Evolutionary conservation across 768 basidiomycete species (phyloP).

Genomic region (Mrakia blollopis): DNA sequence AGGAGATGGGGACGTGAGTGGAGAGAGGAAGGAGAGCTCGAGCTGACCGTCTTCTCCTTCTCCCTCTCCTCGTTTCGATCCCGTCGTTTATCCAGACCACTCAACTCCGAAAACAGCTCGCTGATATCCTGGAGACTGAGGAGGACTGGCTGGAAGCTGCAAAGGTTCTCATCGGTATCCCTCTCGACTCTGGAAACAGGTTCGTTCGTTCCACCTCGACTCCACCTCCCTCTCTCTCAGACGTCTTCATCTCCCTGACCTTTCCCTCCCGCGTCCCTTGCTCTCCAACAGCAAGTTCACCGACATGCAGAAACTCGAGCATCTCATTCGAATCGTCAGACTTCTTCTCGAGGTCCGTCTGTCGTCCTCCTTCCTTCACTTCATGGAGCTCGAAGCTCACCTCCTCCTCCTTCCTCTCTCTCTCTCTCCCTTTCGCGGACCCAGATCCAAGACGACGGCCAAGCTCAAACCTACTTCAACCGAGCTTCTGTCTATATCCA

Average conservation of each 20-base stretch:
- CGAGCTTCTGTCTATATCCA: constrained; percentile 87
- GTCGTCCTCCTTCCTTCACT: not conserved
- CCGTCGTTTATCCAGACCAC: constrained; percentile 30
- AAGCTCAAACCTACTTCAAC: constrained; percentile 97
- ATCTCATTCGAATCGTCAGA: constrained; percentile 91
- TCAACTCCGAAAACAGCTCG: constrained; percentile 71
- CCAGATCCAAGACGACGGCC: constrained; percentile 88
- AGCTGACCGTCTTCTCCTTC: constrained; percentile 18
- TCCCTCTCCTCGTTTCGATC: not conserved
- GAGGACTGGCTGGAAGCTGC: constrained; percentile 95
- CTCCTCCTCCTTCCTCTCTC: not conserved
- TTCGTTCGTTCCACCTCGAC: constrained; percentile 43
- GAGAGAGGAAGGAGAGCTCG: not conserved
- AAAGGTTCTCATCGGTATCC: constrained; percentile 83
- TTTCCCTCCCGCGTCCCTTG: not conserved
- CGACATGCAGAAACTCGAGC: constrained; percentile 79
- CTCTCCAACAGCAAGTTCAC: constrained; percentile 53
- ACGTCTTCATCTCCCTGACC: too few species aligned
- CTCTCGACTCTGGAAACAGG: constrained; percentile 84
- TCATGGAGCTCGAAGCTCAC: not conserved
- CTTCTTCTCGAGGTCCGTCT: constrained; percentile 68
- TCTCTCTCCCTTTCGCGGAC: too few species aligned
- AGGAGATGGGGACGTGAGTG: not conserved
- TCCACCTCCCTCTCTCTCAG: not conserved
- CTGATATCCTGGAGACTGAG: constrained; percentile 77